Base-by-base conservation (phyloP, 106 monocot genomes). In the Acorus calamus region DNA sequence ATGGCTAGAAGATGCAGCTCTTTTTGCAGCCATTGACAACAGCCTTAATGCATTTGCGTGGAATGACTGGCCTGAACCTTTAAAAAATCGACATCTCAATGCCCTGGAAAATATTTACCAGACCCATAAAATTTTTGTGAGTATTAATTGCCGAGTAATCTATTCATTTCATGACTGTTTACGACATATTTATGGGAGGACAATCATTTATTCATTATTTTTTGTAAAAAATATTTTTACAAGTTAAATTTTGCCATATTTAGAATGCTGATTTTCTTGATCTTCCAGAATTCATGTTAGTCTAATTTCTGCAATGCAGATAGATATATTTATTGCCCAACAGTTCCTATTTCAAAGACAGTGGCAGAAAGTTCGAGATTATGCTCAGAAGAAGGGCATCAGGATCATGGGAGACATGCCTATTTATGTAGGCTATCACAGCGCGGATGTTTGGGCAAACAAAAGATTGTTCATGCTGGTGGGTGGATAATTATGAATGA, bases 391-490 rank as follows among this genome's bases (percentile, higher is more conserved):
- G 42, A 64, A 80, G 65, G 83, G 92, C 64, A 88, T 98, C 59
- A 83, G 63, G 54, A 92, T 98, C 45, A 92, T 98, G 76, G 98
- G 98, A 56, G 98, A 98, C 69, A 92, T 98, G 98, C 98, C 98
- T 52, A 98, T 98, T 69, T 98, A 98, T 86, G 98, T 98, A 49
- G 98, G 98, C 42, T 75, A 88, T 79, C 98, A 98, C 63, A 98
- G 98, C 82, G 91, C 98, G 49, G 98, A 98, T 81, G 88, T 98
- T 68, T 98, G 98, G 98, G 98, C 98, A 67, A 92, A 98, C 56
- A 92, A 69, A 80, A 91, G 68, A 59, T 89, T 67, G 28, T 96
- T 96, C 83, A 62, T 87, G 63, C 79, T 96, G 87, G 96, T 96
- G 61, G 49, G 74, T 50, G 43, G 2, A 61, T 70, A 44, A 7